phyloP scores from a whole-genome alignment of 345 rosid species.

The Linum trigynum region DNA sequence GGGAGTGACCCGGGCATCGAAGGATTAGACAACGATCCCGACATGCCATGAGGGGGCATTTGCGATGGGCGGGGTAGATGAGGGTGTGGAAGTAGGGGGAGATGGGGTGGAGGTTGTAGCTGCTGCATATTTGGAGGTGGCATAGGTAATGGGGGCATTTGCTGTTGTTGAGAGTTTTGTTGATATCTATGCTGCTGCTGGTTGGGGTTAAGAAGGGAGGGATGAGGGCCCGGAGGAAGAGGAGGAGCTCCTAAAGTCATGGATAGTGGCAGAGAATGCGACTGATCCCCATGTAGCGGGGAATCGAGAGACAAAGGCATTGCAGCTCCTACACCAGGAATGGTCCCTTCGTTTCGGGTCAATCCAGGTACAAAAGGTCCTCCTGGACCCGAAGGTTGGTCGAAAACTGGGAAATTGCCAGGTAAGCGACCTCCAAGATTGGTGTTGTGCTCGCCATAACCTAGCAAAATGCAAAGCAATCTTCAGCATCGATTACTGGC shows the following conservation, averaged over 20 bases:
- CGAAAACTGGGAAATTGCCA: slow-evolving; percentile 57
- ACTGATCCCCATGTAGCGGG: slow-evolving; percentile 78
- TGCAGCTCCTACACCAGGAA: slow-evolving; percentile 91
- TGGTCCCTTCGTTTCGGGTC: slow-evolving; percentile 81
- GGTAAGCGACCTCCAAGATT: slow-evolving; percentile 63
- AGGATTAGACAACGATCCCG: slow-evolving; percentile 35
- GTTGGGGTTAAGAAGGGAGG: slow-evolving; percentile 62
- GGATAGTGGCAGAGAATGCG: slow-evolving; percentile 52
- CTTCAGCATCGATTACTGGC: slow-evolving; percentile 5
- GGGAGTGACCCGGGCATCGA: slow-evolving; percentile 49
- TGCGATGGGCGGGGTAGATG: slow-evolving; percentile 77
- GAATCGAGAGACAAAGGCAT: slow-evolving; percentile 63
- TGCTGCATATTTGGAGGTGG: slow-evolving; percentile 75
- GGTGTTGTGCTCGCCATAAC: slow-evolving; percentile 76
- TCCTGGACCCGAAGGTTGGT: slow-evolving; percentile 64
- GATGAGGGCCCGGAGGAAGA: slow-evolving; percentile 96
- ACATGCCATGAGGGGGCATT: slow-evolving; percentile 62
- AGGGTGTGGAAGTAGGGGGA: slow-evolving; percentile 67
- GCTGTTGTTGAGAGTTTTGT: slow-evolving; percentile 63
- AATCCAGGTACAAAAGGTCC: slow-evolving; percentile 67
- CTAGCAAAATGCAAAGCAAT: slow-evolving; percentile 21
- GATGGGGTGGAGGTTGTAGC: slow-evolving; percentile 76
- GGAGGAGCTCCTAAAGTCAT: slow-evolving; percentile 82
- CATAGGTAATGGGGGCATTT: slow-evolving; percentile 60
- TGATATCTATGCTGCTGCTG: slow-evolving; percentile 76